Base-by-base conservation (phyloP, 2,329 filamentous ascomycete species). In the Alternaria rosae region DNA sequence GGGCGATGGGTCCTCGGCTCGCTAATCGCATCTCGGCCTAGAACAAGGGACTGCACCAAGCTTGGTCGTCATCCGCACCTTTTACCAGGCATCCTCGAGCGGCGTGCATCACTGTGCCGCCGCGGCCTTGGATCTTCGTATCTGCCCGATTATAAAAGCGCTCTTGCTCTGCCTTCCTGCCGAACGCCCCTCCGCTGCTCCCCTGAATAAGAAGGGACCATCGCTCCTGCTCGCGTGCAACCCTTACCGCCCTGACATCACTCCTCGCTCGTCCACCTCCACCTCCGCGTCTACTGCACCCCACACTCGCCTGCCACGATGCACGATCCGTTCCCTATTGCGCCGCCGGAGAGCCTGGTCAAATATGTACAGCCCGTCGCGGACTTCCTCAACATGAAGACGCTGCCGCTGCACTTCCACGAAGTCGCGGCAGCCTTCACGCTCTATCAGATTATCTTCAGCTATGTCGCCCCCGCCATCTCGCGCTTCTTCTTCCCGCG, bases 321-420 rank as follows among this genome's bases (percentile, higher is more conserved):
- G 91, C 87, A 85, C 78, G 91, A 94, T 69, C 89, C 90, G 2
- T 92, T 93, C 75, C 87, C 88, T 20, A 66, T 85, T 67, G 80
- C 86, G 59, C 85, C 88, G 38, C 89, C 89, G 54, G 85, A 85
- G 56, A 82, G 81, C 78, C 82, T 89, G 42, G 78, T 83, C 67
- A 74, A 78, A 59, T 84, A 87, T 59, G 80, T 89, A 53, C 84
- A 89, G 76, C 91, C 91, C 15, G 83, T 88, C 75, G 88, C 91
- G 64, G 85, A 91, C 69, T 82, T 81, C 62, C 81, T 91, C 61
- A 79, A 82, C 54, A 83, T 94, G 47, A 83, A 86, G 9, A 89
- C 90, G 6, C 85, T 95, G 20, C 90, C 91, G 15, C 81, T 91
- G 51, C 92, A 96, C 80, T 84, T 92, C 71, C 92, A 95, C 82